Conservation (phyloP, 306 rosid genomes). For the Malus fusca region DNA sequence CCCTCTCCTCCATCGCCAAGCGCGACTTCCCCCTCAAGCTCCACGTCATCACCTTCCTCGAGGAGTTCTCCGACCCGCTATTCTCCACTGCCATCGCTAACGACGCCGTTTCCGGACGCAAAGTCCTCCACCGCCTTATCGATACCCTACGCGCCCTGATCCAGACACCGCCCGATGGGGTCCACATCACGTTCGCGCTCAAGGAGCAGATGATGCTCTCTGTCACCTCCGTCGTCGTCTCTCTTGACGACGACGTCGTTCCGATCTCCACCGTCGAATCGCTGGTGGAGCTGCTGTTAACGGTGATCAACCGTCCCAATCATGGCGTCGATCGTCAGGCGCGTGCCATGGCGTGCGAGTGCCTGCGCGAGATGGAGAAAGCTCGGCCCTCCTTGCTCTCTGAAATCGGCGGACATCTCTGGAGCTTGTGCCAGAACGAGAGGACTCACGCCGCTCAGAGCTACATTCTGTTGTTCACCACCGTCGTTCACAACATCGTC, state of each 20-base stretch:
- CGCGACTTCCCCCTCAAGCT: constrained; percentile 63
- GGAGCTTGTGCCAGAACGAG: constrained; percentile 86
- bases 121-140: constrained; percentile 41
- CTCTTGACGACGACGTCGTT: constrained; percentile 25
- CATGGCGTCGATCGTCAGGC: constrained; percentile 61
- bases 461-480: constrained; percentile 60
- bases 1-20: constrained; percentile 52
- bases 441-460: constrained; percentile 83
- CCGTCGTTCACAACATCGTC: constrained; percentile 57
- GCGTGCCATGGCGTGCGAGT: constrained; percentile 78
- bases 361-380: constrained; percentile 73
- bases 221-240: constrained; percentile 56
- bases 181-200: constrained; percentile 42
- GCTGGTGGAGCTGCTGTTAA: constrained; percentile 57
- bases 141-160: constrained; percentile 52
- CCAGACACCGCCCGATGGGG: constrained; percentile 55
- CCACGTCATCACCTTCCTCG: constrained; percentile 67
- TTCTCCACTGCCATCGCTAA: constrained; percentile 11
- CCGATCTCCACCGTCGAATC: constrained; percentile 22
- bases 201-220: constrained; percentile 83
- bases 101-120: neutral
- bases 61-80: constrained; percentile 52
- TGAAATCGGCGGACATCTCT: constrained; percentile 69
- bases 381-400: constrained; percentile 69
- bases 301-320: constrained; percentile 76